A percentile compares a stretch with the other conserved stretches of the same genome.
Evolutionary conservation across 495 filamentous ascomycete genomes (phyloP).

Genomic region (Neurospora sp.): DNA sequence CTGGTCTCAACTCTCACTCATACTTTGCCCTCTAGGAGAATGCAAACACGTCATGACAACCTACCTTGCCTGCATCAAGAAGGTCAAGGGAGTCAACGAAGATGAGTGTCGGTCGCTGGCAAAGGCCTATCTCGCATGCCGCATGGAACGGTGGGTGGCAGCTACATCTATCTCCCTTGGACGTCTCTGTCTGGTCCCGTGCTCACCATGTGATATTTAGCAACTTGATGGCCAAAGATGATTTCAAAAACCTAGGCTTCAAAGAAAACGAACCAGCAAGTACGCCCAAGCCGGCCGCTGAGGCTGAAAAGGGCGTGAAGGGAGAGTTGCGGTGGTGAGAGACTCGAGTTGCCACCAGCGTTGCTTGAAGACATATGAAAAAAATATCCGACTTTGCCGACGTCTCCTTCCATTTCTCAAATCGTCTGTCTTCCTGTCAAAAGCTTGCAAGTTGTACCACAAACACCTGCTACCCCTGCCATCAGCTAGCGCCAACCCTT

Average conservation of each 20-base stretch:
- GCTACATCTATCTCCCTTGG: neutral
- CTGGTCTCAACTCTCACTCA: constrained; percentile 2
- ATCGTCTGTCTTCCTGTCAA: neutral
- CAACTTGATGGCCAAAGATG: constrained; percentile 90
- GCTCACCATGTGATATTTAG: constrained; percentile 31
- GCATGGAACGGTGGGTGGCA: constrained; percentile 79
- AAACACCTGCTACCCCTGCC: neutral
- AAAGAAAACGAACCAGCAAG: constrained; percentile 11
- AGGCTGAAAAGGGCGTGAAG: constrained; percentile 26
- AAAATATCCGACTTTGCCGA: too few species aligned
- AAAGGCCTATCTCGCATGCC: constrained; percentile 78
- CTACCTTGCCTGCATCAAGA: constrained; percentile 80
- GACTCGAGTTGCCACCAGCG: neutral
- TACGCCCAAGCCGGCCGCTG: constrained; percentile 1
- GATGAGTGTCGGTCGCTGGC: constrained; percentile 73
- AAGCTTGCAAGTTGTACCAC: neutral
- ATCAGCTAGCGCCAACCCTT: neutral
- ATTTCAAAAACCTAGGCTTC: constrained; percentile 87
- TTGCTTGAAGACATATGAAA: neutral
- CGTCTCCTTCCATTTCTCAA: neutral
- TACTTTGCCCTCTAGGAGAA: constrained; percentile 50
- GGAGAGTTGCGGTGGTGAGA: constrained; percentile 36
- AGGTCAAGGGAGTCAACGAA: constrained; percentile 70
- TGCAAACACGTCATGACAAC: constrained; percentile 78
- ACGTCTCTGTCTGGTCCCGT: neutral